Evolutionary conservation across 2,329 filamentous ascomycete species (phyloP), one percentile per base, ranked within the genome.

Genomic region (Penicillium sp.): DNA sequence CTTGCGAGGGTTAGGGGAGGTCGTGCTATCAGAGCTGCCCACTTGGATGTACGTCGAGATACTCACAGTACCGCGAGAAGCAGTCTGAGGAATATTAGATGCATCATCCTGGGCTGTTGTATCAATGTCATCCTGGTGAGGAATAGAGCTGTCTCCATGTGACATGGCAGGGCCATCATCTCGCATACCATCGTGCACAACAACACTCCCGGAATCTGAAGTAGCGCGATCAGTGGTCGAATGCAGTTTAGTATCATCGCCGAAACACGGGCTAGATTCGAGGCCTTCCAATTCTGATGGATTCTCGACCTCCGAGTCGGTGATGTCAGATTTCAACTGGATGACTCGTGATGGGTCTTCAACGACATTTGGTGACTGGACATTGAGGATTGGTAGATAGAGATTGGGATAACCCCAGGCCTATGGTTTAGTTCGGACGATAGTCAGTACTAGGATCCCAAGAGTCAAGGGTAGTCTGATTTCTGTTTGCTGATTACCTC

Each of bases 401-500:
- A 59, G 60, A 46, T 59, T 60, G 16, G 69, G 66, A 1, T 47
- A 42, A 38, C 62, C 63, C 47, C 55, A 60, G 44, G 67, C 60
- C 67, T 71, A 47, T 54, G 42, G 26, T 38, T 48, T 32, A 19
- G 27, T 38, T 18, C 34, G 14, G 18, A 45, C 4, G 14, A 47
- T n/a, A 42, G 35, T 53, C 50, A 53, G 50, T 18, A 39, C 27
- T 19, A 16, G 19, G 34, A 10, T 8, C 16, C 14, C 32, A 11
- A 6, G 26, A 47, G 2, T 48, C 5, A 7, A 18, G 6, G 13
- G 23, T n/a, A 11, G 13, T 27, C 38, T 27, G n/a, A 1, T 18
- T 18, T 27, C 52, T 57, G 14, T 4, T 16, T 49, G 9, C 8
- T 19, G n/a, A 2, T 34, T 66, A 73, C 71, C 56, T 73, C 69